phyloP scores from a whole-genome alignment of 345 rosid genomes.

The Rhizophora mangle region DNA sequence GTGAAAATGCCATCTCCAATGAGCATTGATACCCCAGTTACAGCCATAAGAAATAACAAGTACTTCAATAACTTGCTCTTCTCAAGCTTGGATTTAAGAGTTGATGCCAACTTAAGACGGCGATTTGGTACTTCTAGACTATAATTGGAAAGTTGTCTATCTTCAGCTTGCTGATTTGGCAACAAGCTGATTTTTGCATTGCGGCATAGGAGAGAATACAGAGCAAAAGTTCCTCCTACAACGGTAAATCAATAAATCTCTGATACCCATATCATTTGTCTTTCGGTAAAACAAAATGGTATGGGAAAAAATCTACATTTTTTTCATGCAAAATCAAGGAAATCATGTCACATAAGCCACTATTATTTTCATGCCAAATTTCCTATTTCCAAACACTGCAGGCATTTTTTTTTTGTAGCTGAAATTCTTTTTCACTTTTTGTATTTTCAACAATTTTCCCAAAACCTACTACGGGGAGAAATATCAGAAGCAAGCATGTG shows the following conservation, averaged over 20 bases:
- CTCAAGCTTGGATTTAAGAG: slow-evolving; percentile 32
- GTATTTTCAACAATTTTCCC: too few species aligned
- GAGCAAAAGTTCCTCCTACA: slow-evolving; percentile 55
- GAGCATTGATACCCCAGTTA: slow-evolving; percentile 61
- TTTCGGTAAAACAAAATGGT: too few species aligned
- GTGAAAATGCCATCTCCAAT: slow-evolving; percentile 61
- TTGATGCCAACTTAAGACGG: slow-evolving; percentile 27
- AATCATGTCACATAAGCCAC: too few species aligned
- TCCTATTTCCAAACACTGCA: too few species aligned
- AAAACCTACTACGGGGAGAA: too few species aligned
- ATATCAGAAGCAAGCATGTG: too few species aligned
- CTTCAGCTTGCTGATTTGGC: slow-evolving; percentile 47
- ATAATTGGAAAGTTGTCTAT: slow-evolving; percentile 33
- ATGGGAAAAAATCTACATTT: too few species aligned
- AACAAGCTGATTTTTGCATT: slow-evolving; percentile 43
- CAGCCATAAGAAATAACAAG: slow-evolving; percentile 37
- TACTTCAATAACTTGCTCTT: slow-evolving; percentile 32
- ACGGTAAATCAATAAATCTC: background rate
- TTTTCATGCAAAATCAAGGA: too few species aligned
- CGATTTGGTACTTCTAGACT: slow-evolving; percentile 28
- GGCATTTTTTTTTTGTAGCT: too few species aligned
- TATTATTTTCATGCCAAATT: too few species aligned
- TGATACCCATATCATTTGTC: background rate
- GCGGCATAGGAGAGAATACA: slow-evolving; percentile 49
- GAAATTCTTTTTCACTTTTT: too few species aligned